phyloP scores from a whole-genome alignment of 164 flowering plant species.

The Pachysandra terminalis region DNA sequence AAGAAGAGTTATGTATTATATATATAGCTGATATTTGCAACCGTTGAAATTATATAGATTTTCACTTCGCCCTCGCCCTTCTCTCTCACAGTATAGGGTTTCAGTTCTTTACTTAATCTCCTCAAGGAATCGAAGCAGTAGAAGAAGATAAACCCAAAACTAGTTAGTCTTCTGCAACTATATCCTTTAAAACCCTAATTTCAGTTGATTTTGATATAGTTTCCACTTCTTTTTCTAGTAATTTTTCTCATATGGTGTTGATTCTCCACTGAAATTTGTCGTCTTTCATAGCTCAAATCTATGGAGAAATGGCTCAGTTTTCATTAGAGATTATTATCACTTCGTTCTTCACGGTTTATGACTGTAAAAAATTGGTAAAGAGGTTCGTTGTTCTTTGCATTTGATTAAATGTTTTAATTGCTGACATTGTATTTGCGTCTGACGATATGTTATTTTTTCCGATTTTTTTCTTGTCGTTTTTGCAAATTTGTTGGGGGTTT shows the following conservation, averaged over 20 bases:
- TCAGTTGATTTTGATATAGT: slow-evolving; percentile 3
- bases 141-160: slow-evolving; percentile 6
- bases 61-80: background rate
- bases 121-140: slow-evolving; percentile 1
- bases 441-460: background rate
- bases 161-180: slow-evolving; percentile 4
- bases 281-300: slow-evolving; percentile 1
- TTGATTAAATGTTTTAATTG: background rate
- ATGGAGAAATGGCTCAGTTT: slow-evolving; percentile 9
- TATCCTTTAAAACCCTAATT: slow-evolving; percentile 5
- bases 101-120: background rate
- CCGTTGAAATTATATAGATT: background rate
- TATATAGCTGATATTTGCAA: too few relatives aligned
- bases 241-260: background rate
- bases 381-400: background rate
- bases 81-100: slow-evolving; percentile 21
- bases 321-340: background rate
- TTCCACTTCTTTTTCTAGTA: background rate
- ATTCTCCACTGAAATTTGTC: slow-evolving; percentile 11
- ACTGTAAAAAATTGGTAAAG: slow-evolving; percentile 13
- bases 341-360: slow-evolving; percentile 1
- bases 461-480: background rate
- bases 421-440: too few relatives aligned
- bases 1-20: too few relatives aligned
- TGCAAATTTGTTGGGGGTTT: background rate